These are phyloP conservation scores for Petrea volubilis DNA, from an alignment of 257 asterid species.

Conservation along the genomic window DNA sequence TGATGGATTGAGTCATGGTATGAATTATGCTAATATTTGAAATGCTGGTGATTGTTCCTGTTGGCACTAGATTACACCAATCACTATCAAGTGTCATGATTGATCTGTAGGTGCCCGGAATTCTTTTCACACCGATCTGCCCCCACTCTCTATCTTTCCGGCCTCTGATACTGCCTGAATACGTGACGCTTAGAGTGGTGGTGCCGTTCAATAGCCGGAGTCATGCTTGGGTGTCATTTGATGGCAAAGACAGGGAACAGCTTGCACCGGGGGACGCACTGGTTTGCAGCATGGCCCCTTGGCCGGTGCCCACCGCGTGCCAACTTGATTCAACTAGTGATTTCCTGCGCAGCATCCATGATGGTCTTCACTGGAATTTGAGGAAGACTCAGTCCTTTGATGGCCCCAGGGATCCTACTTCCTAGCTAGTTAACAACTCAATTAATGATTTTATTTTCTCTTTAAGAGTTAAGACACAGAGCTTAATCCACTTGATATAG, in stretches of 20 bases:
- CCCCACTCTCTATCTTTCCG: slow-evolving; percentile 96
- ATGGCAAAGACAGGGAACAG: slow-evolving; percentile 84
- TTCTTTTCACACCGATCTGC: slow-evolving; percentile 94
- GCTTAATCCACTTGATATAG: no score
- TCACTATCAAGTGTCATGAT: background rate
- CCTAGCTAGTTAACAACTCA: background rate
- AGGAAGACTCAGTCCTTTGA: slow-evolving; percentile 89
- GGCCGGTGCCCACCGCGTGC: slow-evolving; percentile 99
- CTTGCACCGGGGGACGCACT: slow-evolving; percentile 91
- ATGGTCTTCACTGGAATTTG: slow-evolving; percentile 96
- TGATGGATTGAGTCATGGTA: no score
- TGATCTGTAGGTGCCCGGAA: slow-evolving; percentile 73
- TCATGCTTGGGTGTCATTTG: slow-evolving; percentile 98
- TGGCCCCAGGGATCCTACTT: slow-evolving; percentile 61
- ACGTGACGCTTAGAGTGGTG: slow-evolving; percentile 74
- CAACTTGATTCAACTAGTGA: slow-evolving; percentile 77
- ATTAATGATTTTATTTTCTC: no score
- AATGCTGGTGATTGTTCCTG: no score
- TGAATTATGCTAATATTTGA: no score
- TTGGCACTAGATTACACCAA: no score
- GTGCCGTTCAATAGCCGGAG: slow-evolving; percentile 90
- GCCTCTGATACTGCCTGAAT: slow-evolving; percentile 91
- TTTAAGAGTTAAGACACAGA: no score
- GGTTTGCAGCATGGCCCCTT: slow-evolving; percentile 96
- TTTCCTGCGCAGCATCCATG: slow-evolving; percentile 86